Base-by-base conservation (phyloP, 1,284 basidiomycete species). In the Ceraceosorus guamensis region DNA sequence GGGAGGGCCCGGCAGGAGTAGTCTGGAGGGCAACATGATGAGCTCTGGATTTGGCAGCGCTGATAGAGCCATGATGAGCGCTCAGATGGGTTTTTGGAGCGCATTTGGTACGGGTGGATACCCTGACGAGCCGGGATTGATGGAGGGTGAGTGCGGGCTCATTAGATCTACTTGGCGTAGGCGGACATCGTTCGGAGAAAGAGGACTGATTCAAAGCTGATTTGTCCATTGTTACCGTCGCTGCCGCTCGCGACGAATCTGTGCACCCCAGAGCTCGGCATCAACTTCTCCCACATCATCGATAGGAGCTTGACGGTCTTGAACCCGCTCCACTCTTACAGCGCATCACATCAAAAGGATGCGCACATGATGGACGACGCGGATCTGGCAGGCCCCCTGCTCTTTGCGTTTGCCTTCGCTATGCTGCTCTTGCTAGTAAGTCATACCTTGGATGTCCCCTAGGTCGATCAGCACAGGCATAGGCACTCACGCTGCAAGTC, bases 311-410 rank as follows among this genome's bases (percentile, higher is more conserved):
- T 93, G 78, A 91, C 95, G 0, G 95, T 98, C 3, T 84, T 99
- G 56, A 97, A 97, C 71, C 95, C 95, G 1, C 79, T 97, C 32
- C 83, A 85, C 62, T 82, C 82, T 58, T 85, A 96, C 57, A 71
- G 69, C 48, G 61, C 71, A 11, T 56, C 67, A 52, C 71, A 74
- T 49, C 56, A 65, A 34, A 66, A 67, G 33, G 89, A 98, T 68
- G 88, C 89, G 61, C 87, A 85, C 68, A 96, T 99, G 68, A 99
- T 99, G 95, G 95, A 99, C 78, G 95, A 99, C 73, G 91, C 93
- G 44, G 95, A 99, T 78, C 82, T 99, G 32, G 92, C 93, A 7
- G 95, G 95, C 0, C 95, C 95, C 5, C 83, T 98, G 46, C 83
- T 97, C 11, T 97, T 97, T 79, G 89, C 89, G 71, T 97, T 98